phyloP scores from a whole-genome alignment of 2,329 filamentous ascomycete species.

The Penicillium paneum region DNA sequence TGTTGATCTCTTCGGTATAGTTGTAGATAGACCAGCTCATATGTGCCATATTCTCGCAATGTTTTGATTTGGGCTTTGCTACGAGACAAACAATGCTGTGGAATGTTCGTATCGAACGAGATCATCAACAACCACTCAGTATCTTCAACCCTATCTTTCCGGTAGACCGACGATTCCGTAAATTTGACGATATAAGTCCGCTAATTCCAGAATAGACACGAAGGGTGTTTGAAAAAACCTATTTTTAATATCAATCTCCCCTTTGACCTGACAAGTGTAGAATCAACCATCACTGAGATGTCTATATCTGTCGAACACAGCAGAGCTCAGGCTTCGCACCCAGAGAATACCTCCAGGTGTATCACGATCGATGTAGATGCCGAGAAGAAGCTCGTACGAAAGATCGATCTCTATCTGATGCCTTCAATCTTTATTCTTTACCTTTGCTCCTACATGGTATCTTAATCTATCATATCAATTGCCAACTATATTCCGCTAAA shows the following conservation, averaged over 20 bases:
- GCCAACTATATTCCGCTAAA: neutral
- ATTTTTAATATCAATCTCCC: neutral
- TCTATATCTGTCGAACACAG: neutral
- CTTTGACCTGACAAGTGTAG: neutral
- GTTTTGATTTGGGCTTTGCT: neutral
- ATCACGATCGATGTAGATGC: neutral
- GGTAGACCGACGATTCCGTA: neutral
- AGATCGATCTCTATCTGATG: constrained; percentile 5
- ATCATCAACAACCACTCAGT: neutral
- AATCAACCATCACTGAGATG: neutral
- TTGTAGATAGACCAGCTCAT: neutral
- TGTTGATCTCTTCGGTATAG: neutral
- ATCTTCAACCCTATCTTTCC: neutral
- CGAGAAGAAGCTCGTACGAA: constrained; percentile 3
- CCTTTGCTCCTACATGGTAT: constrained; percentile 5
- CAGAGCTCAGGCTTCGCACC: neutral
- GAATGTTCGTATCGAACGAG: neutral
- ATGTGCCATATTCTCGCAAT: neutral
- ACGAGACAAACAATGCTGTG: neutral
- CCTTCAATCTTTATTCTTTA: constrained; percentile 6
- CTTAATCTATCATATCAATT: neutral
- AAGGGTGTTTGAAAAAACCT: neutral
- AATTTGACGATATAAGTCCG: neutral
- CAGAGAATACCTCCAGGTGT: neutral
- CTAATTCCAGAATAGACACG: neutral